A percentile compares a stretch with the other conserved stretches of the same genome.
These are phyloP conservation scores for Peziza echinospora DNA, from an alignment of 495 filamentous ascomycete genomes.

Conservation along the genomic window DNA sequence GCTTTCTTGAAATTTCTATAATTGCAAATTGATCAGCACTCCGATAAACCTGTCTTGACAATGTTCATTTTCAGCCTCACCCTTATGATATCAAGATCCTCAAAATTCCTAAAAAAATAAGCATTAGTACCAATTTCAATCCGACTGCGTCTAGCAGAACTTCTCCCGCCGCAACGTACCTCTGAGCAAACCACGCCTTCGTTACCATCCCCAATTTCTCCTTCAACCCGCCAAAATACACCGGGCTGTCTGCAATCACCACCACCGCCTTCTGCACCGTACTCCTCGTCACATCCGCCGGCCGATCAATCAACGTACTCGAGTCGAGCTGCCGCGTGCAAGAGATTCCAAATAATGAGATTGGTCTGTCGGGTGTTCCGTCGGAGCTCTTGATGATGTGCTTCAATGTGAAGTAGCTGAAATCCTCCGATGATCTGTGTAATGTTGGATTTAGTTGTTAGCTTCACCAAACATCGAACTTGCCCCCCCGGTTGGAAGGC, in stretches of 20 bases:
- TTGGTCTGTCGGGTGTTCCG: constrained; percentile 17
- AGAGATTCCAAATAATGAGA: constrained; percentile 86
- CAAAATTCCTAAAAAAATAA: constrained; percentile 46
- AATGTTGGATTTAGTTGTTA: not conserved
- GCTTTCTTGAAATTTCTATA: constrained; percentile 75
- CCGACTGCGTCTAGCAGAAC: constrained; percentile 29
- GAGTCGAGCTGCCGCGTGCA: constrained; percentile 84
- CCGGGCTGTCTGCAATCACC: constrained; percentile 72
- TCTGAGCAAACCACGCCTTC: constrained; percentile 88
- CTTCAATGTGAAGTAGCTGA: constrained; percentile 86
- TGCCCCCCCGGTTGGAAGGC: not conserved
- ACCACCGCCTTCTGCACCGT: constrained; percentile 99
- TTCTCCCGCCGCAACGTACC: constrained; percentile 54
- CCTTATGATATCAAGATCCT: constrained; percentile 50
- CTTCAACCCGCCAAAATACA: constrained; percentile 26
- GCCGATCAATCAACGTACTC: constrained; percentile 47
- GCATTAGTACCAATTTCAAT: too few relatives aligned
- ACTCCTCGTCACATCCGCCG: constrained; percentile 76
- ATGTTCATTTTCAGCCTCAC: constrained; percentile 14
- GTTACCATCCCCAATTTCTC: constrained; percentile 62
- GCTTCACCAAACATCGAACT: not conserved
- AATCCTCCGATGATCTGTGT: constrained; percentile 68
- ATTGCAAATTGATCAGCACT: constrained; percentile 6
- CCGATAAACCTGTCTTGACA: constrained; percentile 2
- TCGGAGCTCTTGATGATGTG: constrained; percentile 3